Percentiles rank a stretch among this genome's conserved stretches.
Evolutionary conservation across 768 basidiomycete genomes (phyloP).

Genomic region (Sutorius australiensis): DNA sequence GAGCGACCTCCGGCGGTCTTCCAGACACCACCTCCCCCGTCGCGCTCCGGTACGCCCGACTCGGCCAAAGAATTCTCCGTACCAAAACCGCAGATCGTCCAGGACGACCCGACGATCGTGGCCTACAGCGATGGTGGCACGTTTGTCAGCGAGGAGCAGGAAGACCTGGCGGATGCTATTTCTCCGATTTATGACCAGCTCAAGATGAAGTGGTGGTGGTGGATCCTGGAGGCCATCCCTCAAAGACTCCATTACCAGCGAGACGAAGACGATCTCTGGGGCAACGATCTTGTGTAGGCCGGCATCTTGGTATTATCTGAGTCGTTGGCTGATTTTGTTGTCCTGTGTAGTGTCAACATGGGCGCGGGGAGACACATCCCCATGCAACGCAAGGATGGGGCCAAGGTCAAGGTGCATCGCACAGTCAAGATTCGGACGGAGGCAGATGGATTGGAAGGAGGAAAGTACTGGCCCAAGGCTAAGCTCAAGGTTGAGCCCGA

Average conservation of each 20-base stretch:
- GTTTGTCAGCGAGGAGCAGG: constrained; percentile 51
- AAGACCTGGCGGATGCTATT: constrained; percentile 59
- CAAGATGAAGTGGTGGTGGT: constrained; percentile 47
- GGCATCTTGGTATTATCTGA: not conserved
- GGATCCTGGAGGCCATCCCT: constrained; percentile 60
- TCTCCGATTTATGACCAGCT: constrained; percentile 57
- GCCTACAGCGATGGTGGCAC: constrained; percentile 17
- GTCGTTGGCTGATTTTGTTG: not conserved
- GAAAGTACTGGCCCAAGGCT: constrained; percentile 41
- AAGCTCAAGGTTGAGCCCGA: constrained; percentile 34
- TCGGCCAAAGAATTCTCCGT: constrained; percentile 8
- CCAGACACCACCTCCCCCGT: constrained; percentile 17
- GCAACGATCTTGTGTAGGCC: constrained; percentile 16
- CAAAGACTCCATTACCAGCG: constrained; percentile 27
- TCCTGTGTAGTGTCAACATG: constrained; percentile 30
- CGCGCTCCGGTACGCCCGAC: constrained; percentile 10
- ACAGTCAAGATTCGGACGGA: constrained; percentile 51
- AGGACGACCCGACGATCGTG: constrained; percentile 9
- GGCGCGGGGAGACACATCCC: constrained; percentile 42
- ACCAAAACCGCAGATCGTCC: constrained; percentile 17
- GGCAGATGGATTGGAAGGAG: constrained; percentile 33
- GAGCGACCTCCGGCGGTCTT: constrained; percentile 39
- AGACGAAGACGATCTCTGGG: constrained; percentile 20
- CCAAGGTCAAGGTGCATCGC: constrained; percentile 46
- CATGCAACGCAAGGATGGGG: constrained; percentile 32